Base-by-base conservation (phyloP, 345 rosid genomes). In the Eutrema yunnanense region DNA sequence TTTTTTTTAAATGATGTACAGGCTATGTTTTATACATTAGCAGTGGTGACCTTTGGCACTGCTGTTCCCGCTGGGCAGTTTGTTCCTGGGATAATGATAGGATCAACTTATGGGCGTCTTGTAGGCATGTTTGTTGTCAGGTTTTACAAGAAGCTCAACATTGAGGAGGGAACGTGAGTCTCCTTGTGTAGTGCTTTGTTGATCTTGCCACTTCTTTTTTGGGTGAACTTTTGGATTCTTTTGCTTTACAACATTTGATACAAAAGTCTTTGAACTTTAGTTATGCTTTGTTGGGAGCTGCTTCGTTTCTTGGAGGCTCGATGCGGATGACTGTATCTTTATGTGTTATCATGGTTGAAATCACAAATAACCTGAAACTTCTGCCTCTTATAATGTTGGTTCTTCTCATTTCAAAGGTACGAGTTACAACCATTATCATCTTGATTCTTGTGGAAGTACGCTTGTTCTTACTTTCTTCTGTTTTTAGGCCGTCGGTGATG, bases 21-120 rank as follows among this genome's bases (percentile, higher is more conserved):
- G 99, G 97, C 86, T 61, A 95, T 95, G 99, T 95, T 95, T 77
- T 95, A 90, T 57, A 68, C 90, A 50, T 82, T 95, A 77, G 96
- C 97, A 33, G 94, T 95, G 76, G 84, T 92, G 69, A 95, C 99
- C 69, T 95, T 86, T 83, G 99, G 99, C 58, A 81, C 90, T 38
- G 99, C 99, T 81, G 97, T 95, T 81, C 99, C 99, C 52, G 96
- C 98, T 57, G 99, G 99, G 42, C 99, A 92, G 77, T 95, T 95
- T 85, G 87, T 95, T 79, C 99, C 99, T 69, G 97, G 97, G 73
- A 95, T 95, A 79, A 86, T 95, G 96, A 95, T 95, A 73, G 99
- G 99, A 53, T 92, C 99, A 63, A 92, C 98, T 42, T 95, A 95
- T 74, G 99, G 99, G 68, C 98, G 99, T 57, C 88, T 95, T 75